Conservation (phyloP, 805 yeast species). For the Scheffersomyces stipitis region DNA sequence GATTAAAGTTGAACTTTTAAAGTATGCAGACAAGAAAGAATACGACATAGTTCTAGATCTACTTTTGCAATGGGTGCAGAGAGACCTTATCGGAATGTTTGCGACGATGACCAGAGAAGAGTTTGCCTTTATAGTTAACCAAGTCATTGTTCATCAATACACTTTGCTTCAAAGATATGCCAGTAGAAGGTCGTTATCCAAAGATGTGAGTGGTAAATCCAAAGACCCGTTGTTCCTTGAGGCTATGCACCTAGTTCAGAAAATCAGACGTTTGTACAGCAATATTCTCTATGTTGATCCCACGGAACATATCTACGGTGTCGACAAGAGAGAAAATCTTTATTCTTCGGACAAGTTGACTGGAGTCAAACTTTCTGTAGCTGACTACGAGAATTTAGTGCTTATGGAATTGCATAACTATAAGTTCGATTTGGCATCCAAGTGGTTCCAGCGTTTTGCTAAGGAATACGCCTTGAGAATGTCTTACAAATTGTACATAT, state of each 20-base stretch:
- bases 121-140: background rate
- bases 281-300: conserved; percentile 19
- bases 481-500: conserved; percentile 36
- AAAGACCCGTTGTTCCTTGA: conserved; percentile 7
- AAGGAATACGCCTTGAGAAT: conserved; percentile 20
- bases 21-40: background rate
- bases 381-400: conserved; percentile 41
- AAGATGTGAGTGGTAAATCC: background rate
- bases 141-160: background rate
- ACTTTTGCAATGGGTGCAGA: background rate
- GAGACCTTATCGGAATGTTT: background rate
- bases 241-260: conserved; percentile 12
- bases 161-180: background rate
- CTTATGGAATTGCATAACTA: conserved; percentile 31
- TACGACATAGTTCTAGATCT: background rate
- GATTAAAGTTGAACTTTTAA: background rate
- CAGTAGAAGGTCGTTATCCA: background rate
- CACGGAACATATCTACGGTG: conserved; percentile 18
- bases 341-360: conserved; percentile 12
- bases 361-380: conserved; percentile 15
- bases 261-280: conserved; percentile 25
- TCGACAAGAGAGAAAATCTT: conserved; percentile 13
- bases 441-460: conserved; percentile 39
- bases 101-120: background rate
- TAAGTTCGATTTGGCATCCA: conserved; percentile 40